A percentile compares a stretch with the other conserved stretches of the same genome.
These are phyloP conservation scores for Lactarius tabidus DNA, from an alignment of 768 basidiomycete genomes.

Conservation along the genomic window DNA sequence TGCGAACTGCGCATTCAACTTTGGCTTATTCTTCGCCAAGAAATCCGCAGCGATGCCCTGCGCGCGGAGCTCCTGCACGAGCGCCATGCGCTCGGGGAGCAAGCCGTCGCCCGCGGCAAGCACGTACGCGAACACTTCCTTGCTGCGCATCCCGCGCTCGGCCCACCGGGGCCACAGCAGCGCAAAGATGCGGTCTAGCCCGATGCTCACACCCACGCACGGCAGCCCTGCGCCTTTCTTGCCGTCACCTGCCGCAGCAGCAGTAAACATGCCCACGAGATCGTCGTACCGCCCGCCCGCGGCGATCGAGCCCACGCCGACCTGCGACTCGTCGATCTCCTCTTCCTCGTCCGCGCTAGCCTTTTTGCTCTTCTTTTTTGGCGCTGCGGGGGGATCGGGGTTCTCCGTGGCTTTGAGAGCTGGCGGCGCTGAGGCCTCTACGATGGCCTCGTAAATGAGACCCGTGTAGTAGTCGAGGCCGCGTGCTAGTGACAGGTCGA, in stretches of 20 bases:
- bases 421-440: slow-evolving; percentile 91
- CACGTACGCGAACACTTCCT: slow-evolving; percentile 92
- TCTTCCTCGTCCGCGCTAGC: slow-evolving; percentile 57
- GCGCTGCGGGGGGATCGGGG: slow-evolving; percentile 30
- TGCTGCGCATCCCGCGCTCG: slow-evolving; percentile 73
- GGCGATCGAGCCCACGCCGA: slow-evolving; percentile 99
- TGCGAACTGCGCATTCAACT: slow-evolving; percentile 80
- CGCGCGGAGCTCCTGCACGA: slow-evolving; percentile 77
- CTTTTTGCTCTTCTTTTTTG: slow-evolving; percentile 45
- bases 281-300: slow-evolving; percentile 96
- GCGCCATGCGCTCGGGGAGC: slow-evolving; percentile 74
- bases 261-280: slow-evolving; percentile 88
- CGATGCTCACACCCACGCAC: slow-evolving; percentile 90
- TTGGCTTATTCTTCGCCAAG: slow-evolving; percentile 89
- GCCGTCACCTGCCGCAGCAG: slow-evolving; percentile 69
- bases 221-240: slow-evolving; percentile 69
- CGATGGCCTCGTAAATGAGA: slow-evolving; percentile 94
- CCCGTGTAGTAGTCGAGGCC: slow-evolving; percentile 99
- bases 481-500: slow-evolving; percentile 95
- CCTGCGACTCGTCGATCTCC: slow-evolving; percentile 86
- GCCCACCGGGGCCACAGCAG: slow-evolving; percentile 86
- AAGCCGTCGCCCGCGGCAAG: slow-evolving; percentile 89
- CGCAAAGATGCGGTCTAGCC: slow-evolving; percentile 90
- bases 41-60: slow-evolving; percentile 95
- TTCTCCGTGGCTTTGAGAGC: slow-evolving; percentile 58